Conservation (phyloP, 305 asterid species). For the Rubia peregrina region DNA sequence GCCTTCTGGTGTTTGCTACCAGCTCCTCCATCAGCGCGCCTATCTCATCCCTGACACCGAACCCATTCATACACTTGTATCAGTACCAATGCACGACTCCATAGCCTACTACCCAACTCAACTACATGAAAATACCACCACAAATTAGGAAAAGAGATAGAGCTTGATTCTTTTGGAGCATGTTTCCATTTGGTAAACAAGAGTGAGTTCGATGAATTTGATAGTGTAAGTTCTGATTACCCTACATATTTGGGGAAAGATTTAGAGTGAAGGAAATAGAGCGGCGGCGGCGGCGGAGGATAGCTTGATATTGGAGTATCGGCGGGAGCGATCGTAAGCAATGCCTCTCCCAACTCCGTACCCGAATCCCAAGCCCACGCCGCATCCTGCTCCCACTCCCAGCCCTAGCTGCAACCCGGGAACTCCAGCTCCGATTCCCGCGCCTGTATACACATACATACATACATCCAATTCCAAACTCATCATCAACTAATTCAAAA, state of each 20-base stretch:
- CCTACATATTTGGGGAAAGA: not conserved
- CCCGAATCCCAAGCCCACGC: constrained; percentile 92
- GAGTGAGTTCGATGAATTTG: not conserved
- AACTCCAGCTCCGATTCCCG: constrained; percentile 72
- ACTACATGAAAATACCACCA: too few relatives aligned
- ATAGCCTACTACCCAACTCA: too few relatives aligned
- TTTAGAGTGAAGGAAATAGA: constrained; percentile 28
- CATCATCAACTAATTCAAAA: not conserved
- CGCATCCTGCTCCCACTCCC: constrained; percentile 94
- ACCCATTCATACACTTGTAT: too few relatives aligned
- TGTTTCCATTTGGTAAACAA: too few relatives aligned
- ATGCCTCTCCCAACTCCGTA: constrained; percentile 76
- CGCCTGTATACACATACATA: constrained; percentile 25
- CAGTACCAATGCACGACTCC: not conserved
- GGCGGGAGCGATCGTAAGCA: too few relatives aligned
- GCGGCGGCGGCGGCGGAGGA: constrained; percentile 28
- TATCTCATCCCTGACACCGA: constrained; percentile 32
- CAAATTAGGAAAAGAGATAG: too few relatives aligned
- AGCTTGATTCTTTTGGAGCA: too few relatives aligned
- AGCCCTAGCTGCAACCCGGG: constrained; percentile 82
- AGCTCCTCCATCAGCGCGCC: constrained; percentile 30
- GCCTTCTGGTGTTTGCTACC: constrained; percentile 26
- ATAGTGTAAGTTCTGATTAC: too few relatives aligned
- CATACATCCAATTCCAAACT: too few relatives aligned
- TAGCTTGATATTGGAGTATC: constrained; percentile 23